Conservation (phyloP, 2,329 filamentous ascomycete genomes). For the Microdochium trichocladiopsis region DNA sequence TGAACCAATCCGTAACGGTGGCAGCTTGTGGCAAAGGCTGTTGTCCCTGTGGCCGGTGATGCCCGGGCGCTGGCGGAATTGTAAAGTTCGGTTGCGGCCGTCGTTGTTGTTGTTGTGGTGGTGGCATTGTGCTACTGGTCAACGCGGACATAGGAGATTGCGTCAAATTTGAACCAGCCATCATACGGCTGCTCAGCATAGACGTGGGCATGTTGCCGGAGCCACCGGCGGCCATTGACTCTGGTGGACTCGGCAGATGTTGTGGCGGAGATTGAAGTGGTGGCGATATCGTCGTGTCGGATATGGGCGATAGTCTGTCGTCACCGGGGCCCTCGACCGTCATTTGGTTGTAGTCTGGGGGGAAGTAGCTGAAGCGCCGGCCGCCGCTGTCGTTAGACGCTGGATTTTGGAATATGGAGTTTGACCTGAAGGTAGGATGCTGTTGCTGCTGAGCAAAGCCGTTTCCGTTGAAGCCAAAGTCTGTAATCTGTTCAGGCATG, state of each 20-base stretch:
- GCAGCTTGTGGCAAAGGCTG: conserved; percentile 29
- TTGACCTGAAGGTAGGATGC: conserved; percentile 51
- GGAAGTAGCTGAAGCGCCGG: conserved; percentile 57
- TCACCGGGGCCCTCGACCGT: conserved; percentile 21
- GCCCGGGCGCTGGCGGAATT: conserved; percentile 5
- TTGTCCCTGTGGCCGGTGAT: conserved; percentile 3
- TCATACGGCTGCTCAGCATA: conserved; percentile 12
- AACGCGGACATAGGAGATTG: conserved; percentile 14
- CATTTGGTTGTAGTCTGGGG: conserved; percentile 42
- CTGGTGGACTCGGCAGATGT: conserved; percentile 17
- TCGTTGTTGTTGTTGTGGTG: neutral
- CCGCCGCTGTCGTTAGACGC: conserved; percentile 45
- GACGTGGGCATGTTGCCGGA: conserved; percentile 13
- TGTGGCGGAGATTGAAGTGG: conserved; percentile 18
- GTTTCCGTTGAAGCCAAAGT: conserved; percentile 34
- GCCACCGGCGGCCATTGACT: conserved; percentile 13
- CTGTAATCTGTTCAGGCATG: conserved; percentile 44
- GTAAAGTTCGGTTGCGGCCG: neutral
- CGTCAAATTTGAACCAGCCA: conserved; percentile 12
- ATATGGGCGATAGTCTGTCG: conserved; percentile 19
- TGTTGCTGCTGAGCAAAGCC: conserved; percentile 26
- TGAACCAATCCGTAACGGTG: conserved; percentile 42
- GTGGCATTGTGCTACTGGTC: conserved; percentile 9
- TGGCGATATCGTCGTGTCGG: conserved; percentile 17
- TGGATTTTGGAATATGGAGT: conserved; percentile 59